phyloP scores from a whole-genome alignment of 805 yeast species.

The Starmerella geochares region DNA sequence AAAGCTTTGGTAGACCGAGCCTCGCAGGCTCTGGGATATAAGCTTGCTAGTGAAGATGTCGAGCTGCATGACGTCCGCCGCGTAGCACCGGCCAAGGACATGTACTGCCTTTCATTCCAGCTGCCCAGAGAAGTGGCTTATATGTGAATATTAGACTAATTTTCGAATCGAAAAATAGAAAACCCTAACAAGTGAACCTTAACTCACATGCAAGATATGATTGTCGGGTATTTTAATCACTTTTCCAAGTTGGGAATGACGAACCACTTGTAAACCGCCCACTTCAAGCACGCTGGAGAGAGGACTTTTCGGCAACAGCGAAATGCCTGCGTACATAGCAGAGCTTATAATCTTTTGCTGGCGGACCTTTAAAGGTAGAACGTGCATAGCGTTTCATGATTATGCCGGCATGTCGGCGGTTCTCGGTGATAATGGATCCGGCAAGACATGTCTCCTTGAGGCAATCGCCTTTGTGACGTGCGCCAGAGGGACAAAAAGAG shows the following conservation, averaged over 20 bases:
- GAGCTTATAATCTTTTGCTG: background rate
- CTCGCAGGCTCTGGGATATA: slow-evolving; percentile 38
- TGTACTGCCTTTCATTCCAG: slow-evolving; percentile 78
- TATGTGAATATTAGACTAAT: background rate
- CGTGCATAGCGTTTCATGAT: background rate
- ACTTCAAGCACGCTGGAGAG: too few relatives aligned
- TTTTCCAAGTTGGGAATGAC: background rate
- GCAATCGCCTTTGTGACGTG: background rate
- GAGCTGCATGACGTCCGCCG: slow-evolving; percentile 76
- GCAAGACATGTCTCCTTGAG: slow-evolving; percentile 1
- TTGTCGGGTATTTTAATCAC: background rate
- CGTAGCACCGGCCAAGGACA: slow-evolving; percentile 94
- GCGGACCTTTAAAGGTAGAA: background rate
- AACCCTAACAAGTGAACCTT: too few relatives aligned
- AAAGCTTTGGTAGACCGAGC: slow-evolving; percentile 53
- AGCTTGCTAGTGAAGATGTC: slow-evolving; percentile 39
- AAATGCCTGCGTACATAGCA: background rate
- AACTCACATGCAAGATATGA: background rate
- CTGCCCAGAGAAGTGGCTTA: slow-evolving; percentile 40
- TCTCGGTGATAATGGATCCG: background rate
- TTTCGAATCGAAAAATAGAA: too few relatives aligned
- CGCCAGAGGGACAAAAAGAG: background rate
- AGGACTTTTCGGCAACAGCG: too few relatives aligned
- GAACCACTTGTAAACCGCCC: too few relatives aligned
- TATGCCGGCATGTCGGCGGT: background rate